Conservation (phyloP, 2,329 filamentous ascomycete species). For the Alternaria postmessia region DNA sequence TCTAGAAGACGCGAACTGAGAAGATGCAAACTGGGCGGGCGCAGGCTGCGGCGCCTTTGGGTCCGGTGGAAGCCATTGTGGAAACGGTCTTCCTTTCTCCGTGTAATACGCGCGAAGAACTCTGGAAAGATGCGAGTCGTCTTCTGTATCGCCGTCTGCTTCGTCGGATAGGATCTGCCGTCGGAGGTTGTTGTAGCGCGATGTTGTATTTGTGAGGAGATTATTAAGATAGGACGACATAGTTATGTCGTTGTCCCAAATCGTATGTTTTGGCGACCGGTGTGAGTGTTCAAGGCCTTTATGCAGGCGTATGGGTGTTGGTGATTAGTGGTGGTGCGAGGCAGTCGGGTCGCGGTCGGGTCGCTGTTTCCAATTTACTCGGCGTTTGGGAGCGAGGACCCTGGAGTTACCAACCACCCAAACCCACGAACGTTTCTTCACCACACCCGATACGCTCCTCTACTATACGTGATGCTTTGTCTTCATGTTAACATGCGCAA, state of each 20-base stretch:
- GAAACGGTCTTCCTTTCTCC: slow-evolving; percentile 83
- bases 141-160: slow-evolving; percentile 67
- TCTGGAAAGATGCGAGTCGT: slow-evolving; percentile 94
- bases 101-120: slow-evolving; percentile 92
- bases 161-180: slow-evolving; percentile 72
- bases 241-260: slow-evolving; percentile 6
- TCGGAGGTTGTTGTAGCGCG: slow-evolving; percentile 66
- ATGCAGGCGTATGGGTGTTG: slow-evolving; percentile 7
- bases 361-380: slow-evolving; percentile 24
- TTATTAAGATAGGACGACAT: slow-evolving; percentile 81
- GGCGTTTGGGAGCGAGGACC: slow-evolving; percentile 20
- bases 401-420: slow-evolving; percentile 2
- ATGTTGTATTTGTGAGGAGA: slow-evolving; percentile 65
- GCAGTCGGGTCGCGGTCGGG: slow-evolving; percentile 9
- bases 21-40: slow-evolving; percentile 61
- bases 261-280: not conserved
- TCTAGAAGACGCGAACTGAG: slow-evolving; percentile 60
- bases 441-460: not conserved
- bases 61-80: slow-evolving; percentile 87
- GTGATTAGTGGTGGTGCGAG: slow-evolving; percentile 10
- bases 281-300: slow-evolving; percentile 1
- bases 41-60: slow-evolving; percentile 71
- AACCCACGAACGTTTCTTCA: not conserved
- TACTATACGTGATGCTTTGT: not conserved
- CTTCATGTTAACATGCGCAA: not conserved